Evolutionary conservation across 2,329 filamentous ascomycete genomes (phyloP).

Genomic region (Trichoderma sp.): DNA sequence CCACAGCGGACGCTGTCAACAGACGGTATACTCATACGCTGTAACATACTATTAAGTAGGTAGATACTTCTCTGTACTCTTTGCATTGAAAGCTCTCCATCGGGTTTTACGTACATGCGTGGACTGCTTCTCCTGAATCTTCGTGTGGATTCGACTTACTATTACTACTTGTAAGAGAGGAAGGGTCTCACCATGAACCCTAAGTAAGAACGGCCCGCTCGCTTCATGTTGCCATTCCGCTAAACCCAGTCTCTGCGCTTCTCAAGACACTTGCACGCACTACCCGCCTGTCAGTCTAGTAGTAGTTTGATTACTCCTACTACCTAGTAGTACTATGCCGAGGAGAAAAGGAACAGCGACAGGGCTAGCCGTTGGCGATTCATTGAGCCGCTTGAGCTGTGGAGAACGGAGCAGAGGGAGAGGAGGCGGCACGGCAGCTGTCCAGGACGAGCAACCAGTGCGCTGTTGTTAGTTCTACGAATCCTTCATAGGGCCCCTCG

Average conservation of each 20-base stretch:
- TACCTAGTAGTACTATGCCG: no score
- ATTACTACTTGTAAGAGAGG: background rate
- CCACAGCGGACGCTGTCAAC: background rate
- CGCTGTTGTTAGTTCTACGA: background rate
- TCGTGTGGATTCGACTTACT: background rate
- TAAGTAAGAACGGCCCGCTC: background rate
- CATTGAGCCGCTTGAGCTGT: slow-evolving; percentile 1
- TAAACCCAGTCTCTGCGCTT: background rate
- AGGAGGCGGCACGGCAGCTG: background rate
- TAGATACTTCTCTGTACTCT: no score
- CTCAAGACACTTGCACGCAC: background rate
- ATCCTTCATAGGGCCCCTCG: no score
- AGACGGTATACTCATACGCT: background rate
- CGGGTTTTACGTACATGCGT: background rate
- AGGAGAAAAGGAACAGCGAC: background rate
- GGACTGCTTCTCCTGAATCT: background rate
- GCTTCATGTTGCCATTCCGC: background rate
- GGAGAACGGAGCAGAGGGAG: background rate
- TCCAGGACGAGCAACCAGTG: background rate
- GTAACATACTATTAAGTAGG: background rate
- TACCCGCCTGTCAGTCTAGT: no score
- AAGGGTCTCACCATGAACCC: background rate
- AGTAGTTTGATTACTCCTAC: no score
- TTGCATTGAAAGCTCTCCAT: background rate
- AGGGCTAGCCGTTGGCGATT: slow-evolving; percentile 6